Base-by-base conservation (phyloP, 495 filamentous ascomycete genomes). In the Amorphotheca resinae region DNA sequence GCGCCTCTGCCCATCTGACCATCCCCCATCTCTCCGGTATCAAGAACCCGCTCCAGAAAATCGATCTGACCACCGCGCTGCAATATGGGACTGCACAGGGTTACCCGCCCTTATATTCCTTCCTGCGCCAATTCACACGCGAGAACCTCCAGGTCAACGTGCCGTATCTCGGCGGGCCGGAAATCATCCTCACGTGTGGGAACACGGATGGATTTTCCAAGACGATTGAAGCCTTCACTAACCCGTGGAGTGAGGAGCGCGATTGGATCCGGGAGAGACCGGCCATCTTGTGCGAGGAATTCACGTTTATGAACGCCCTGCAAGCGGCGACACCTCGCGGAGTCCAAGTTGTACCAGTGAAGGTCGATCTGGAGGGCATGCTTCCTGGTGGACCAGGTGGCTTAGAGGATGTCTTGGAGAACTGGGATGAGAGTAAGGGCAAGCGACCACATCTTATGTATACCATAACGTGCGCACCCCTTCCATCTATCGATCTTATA, bases 151-250 rank as follows among this genome's bases (percentile, higher is more conserved):
- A 94, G 53, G 86, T 69, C 2, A 79, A 80, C 51, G 69, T 88
- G 1, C 87, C 86, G 11, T 95, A 95, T 49, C 63, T 62, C 28
- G 73, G 64, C 37, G 86, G 86, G 0, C 81, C 85, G 0, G 85
- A 87, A 32, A 72, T 89, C 18, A 61, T 86, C 30, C 58, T 93
- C 51, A 84, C 82, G 18, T 79, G 76, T 57, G 87, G 88, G 8
- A 70, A 74, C 18, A 95, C 89, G 11, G 88, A 94, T 61, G 89
- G 85, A 4, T 80, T 94, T 45, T 56, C 68, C 32, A 95, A 94
- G 67, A 62, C 73, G 3, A 58, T 94, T 16, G 76, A 84, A 46
- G 65, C 79, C 7, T 73, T 93, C 40, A 76, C 66, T 34, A 78
- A 88, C 58, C 57, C 75, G 15, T 93, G 87, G 86, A 73, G 67